Evolutionary conservation across 2,329 filamentous ascomycete genomes (phyloP).

Genomic region (Eurotiales sp.): DNA sequence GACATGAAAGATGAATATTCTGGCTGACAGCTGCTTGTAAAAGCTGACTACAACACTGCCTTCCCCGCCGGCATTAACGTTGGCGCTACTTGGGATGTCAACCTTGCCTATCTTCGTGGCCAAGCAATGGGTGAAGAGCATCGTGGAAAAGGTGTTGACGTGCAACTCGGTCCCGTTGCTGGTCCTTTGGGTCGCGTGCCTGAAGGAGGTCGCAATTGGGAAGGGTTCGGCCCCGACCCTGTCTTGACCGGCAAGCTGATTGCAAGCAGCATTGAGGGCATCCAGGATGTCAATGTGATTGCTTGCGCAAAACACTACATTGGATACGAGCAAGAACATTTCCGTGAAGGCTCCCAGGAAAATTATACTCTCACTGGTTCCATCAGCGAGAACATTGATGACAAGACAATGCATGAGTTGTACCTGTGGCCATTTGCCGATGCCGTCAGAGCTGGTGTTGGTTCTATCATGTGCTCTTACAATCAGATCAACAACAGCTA

Average conservation of each 20-base stretch:
- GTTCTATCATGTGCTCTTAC: slow-evolving; percentile 69
- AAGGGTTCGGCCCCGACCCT: slow-evolving; percentile 66
- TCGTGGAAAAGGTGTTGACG: slow-evolving; percentile 69
- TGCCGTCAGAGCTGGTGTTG: slow-evolving; percentile 62
- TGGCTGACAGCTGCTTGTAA: no score
- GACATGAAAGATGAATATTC: neutral
- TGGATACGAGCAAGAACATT: slow-evolving; percentile 69
- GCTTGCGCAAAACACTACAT: slow-evolving; percentile 78
- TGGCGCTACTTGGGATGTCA: slow-evolving; percentile 77
- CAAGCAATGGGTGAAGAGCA: slow-evolving; percentile 72
- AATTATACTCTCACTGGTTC: slow-evolving; percentile 61
- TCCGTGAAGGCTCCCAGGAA: slow-evolving; percentile 61
- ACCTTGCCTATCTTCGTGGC: slow-evolving; percentile 65
- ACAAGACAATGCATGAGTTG: slow-evolving; percentile 61
- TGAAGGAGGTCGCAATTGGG: slow-evolving; percentile 68
- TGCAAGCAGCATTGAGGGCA: slow-evolving; percentile 70
- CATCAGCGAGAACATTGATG: slow-evolving; percentile 59
- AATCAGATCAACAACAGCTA: slow-evolving; percentile 68
- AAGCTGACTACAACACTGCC: slow-evolving; percentile 76
- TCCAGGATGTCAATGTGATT: slow-evolving; percentile 77
- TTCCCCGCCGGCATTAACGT: slow-evolving; percentile 76
- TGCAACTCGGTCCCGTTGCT: slow-evolving; percentile 72
- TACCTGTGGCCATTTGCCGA: slow-evolving; percentile 68
- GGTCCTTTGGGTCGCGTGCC: slow-evolving; percentile 67
- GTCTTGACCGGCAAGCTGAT: slow-evolving; percentile 70